Evolutionary conservation across 129 eudicot genomes (phyloP), one percentile per base, ranked within the genome.

Genomic region (Pseudognaphalium luteoalbum): DNA sequence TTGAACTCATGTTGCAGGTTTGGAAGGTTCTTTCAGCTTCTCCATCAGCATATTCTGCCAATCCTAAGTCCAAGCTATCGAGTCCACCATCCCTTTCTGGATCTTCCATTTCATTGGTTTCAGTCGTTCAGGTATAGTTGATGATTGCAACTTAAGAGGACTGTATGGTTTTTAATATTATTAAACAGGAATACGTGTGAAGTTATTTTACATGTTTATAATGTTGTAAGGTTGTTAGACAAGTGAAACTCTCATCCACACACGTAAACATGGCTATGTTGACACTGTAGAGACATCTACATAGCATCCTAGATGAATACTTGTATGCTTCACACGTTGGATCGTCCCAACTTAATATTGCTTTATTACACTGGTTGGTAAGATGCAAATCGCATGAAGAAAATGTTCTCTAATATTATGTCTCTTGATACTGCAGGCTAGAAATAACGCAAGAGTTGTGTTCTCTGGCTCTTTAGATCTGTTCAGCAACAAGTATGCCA

Each of bases 21-120:
- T 21, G 86, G 85, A 89, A 88, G 84, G 98, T 86, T 81, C 96
- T 94, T 11, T 91, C 98, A 74, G 91, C 97, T 61, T 91, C 98
- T 73, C 82, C 89, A 33, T 80, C 98, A 58, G 93, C 98, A 10
- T 94, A 94, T 84, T 94, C 98, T 76, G 96, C 96, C 76, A 91
- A 84, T 60, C 97, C 93, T 4, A 84, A 79, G 37, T 81, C 88
- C 76, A 94, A 85, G 86, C 84, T 91, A 72, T 87, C 90, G 66
- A 86, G 54, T 80, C 91, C 98, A 51, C 97, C 98, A n/a, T 56
- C 89, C 17, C 88, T 94, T 57, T 73, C 75, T 84, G 96, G 97
- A 77, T 88, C 97, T 70, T 77, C 89, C 7, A 82, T 94, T 71
- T 91, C 97, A 11, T 80, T 93, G 74, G 98, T 93, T 80, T 93